Evolutionary conservation across 306 rosid species (phyloP), one percentile per base, ranked within the genome.

Genomic region (Vicia faba): DNA sequence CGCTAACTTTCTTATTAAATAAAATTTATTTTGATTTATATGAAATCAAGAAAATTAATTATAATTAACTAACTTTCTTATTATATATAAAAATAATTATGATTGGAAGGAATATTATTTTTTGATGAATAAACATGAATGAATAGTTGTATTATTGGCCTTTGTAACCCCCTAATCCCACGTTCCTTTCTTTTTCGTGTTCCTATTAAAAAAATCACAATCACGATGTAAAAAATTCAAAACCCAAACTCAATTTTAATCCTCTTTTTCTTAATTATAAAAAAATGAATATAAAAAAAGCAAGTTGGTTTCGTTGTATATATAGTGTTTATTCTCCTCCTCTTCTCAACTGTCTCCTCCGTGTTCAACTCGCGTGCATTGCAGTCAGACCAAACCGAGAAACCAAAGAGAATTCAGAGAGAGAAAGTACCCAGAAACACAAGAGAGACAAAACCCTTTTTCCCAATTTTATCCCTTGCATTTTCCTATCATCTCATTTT

Each of bases 301-400:
- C 31, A 64, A 66, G 9, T 66, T 49, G 41, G 28, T 54, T 25
- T 7, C 0, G 3, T 66, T 49, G 55, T 31, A 40, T 69, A 63
- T 79, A 49, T 40, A 68, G 23, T 39, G 31, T 45, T 58, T 48
- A 39, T 66, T 77, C 73, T 69, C 56, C 74, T 59, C 71, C 70
- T 62, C 77, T 69, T 80, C 87, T 78, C 84, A 86, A 85, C 98
- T 76, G 89, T 79, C 82, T 75, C 78, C 82, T 84, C 85, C 91
- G 88, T 82, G 91, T 88, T 85, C 78, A 81, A 75, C 89, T 89
- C 90, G 92, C 91, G 87, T 83, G 82, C 84, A 68, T 75, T 79
- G 68, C 81, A 79, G 81, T 53, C 70, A 71, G 61, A 61, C 39
- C 28, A n/a, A 45, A 28, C 35, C 26, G 3, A 25, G 56, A 9